Conservation (phyloP, 441 rosid species). For the Hypseocharis bilobata region DNA sequence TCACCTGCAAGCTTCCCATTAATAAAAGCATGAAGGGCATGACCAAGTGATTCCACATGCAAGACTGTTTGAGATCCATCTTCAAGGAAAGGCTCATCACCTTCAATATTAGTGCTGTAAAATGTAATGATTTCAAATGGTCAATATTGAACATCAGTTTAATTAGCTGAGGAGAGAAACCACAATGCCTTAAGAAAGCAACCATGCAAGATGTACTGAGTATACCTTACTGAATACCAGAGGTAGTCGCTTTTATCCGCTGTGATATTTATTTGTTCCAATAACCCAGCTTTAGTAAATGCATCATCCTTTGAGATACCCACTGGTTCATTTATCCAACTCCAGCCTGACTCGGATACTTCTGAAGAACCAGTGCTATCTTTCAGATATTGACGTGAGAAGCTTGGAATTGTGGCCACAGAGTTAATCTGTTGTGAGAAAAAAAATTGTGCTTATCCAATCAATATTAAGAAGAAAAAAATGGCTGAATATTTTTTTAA, state of each 20-base stretch:
- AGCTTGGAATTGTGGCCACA: conserved; percentile 47
- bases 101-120: conserved; percentile 47
- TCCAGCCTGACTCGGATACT: conserved; percentile 49
- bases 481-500: too few relatives aligned
- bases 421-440: conserved; percentile 52
- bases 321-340: conserved; percentile 68
- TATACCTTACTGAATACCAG: conserved; percentile 87
- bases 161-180: conserved; percentile 6
- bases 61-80: conserved; percentile 67
- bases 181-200: conserved; percentile 3
- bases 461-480: not conserved
- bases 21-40: conserved; percentile 66
- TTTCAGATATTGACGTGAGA: conserved; percentile 37
- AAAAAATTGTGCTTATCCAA: conserved; percentile 15
- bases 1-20: conserved; percentile 77
- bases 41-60: conserved; percentile 81
- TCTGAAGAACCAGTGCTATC: conserved; percentile 39
- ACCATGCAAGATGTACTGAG: not conserved
- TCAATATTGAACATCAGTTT: not conserved
- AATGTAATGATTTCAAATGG: conserved; percentile 5
- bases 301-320: conserved; percentile 68
- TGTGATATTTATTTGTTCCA: conserved; percentile 82
- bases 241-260: conserved; percentile 77
- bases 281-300: conserved; percentile 51
- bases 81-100: conserved; percentile 47